A percentile compares a stretch with the other conserved stretches of the same genome.
phyloP scores from a whole-genome alignment of 2,329 filamentous ascomycete species.

The Xylaria sp. region DNA sequence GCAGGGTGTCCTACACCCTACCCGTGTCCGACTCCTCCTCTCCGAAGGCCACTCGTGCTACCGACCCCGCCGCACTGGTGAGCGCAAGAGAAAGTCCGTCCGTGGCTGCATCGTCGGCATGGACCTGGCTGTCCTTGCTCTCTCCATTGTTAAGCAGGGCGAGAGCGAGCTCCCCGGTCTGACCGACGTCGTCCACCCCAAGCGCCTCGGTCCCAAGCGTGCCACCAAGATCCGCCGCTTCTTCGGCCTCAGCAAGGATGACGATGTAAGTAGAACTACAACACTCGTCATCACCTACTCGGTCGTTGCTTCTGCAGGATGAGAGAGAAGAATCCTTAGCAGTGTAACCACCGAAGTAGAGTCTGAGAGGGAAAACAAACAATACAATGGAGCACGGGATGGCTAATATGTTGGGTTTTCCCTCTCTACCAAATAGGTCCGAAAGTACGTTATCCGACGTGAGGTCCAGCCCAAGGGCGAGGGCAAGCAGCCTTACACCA shows the following conservation, averaged over 20 bases:
- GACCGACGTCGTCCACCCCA: constrained; percentile 97
- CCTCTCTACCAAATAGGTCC: constrained; percentile 66
- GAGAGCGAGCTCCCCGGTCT: constrained; percentile 92
- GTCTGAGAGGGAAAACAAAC: constrained; percentile 41
- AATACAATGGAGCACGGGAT: constrained; percentile 30
- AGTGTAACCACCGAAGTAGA: constrained; percentile 53
- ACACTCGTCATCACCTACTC: constrained; percentile 75
- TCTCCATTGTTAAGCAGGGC: constrained; percentile 97
- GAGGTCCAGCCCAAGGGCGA: constrained; percentile 97
- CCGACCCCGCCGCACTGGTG: constrained; percentile 94
- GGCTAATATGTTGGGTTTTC: constrained; percentile 47
- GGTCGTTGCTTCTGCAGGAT: constrained; percentile 51
- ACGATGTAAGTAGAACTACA: constrained; percentile 86
- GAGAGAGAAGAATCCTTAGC: constrained; percentile 49
- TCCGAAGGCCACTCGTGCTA: constrained; percentile 98
- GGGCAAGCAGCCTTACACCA: constrained; percentile 98
- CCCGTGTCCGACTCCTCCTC: constrained; percentile 97
- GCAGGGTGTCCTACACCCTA: constrained; percentile 99
- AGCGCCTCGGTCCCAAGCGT: constrained; percentile 99
- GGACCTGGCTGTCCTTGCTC: constrained; percentile 93
- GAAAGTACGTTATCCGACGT: constrained; percentile 99
- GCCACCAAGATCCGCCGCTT: constrained; percentile 99
- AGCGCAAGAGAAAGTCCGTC: constrained; percentile 99
- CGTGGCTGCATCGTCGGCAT: constrained; percentile 98
- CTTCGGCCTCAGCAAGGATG: constrained; percentile 99